Evolutionary conservation across 2,329 filamentous ascomycete genomes (phyloP), one percentile per base, ranked within the genome.

Genomic region (Aotearoamyces nothofagi): DNA sequence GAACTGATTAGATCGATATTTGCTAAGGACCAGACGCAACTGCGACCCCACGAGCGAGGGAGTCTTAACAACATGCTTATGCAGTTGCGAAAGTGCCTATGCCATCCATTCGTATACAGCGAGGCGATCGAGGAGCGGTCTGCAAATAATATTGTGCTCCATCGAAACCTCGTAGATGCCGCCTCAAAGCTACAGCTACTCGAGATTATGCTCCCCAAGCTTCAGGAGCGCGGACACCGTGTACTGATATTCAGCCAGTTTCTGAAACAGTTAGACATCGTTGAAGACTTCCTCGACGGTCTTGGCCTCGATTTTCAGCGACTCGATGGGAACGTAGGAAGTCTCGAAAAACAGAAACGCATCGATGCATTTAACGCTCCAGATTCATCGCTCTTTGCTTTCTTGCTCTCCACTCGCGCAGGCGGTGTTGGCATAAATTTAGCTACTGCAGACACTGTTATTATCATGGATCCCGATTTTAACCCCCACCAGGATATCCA

Each of bases 401-500:
- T 98, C 53, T 56, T 98, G 11, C 63, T 98, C 0, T 96, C 87
- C 0, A 98, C 92, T 3, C 76, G 90, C 38, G 86, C 92, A 11
- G 90, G 90, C 30, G 90, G 92, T 44, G 87, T 98, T 0, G 92
- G 90, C 10, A 98, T 98, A 59, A 98, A 98, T 47, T 64, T 98
- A 31, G 90, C 90, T 0, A 93, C 86, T 5, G 90, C 90, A 3
- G 90, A 98, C 47, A 98, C 90, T 0, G 92, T 98, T 36, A 94
- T 98, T 39, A 94, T 98, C 39, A 72, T 96, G 40, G 86, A 94
- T 43, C 83, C 83, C 0, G 84, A 94, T 47, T 93, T 92, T 58
- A 96, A 96, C 37, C 90, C 90, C 1, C 90, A 98, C 47, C 90
- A 98, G 53, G 92, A 98, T 45, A 79, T 98, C 22, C 90, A 98